phyloP scores from a whole-genome alignment of 805 yeast genomes.

The Ogataea pini region DNA sequence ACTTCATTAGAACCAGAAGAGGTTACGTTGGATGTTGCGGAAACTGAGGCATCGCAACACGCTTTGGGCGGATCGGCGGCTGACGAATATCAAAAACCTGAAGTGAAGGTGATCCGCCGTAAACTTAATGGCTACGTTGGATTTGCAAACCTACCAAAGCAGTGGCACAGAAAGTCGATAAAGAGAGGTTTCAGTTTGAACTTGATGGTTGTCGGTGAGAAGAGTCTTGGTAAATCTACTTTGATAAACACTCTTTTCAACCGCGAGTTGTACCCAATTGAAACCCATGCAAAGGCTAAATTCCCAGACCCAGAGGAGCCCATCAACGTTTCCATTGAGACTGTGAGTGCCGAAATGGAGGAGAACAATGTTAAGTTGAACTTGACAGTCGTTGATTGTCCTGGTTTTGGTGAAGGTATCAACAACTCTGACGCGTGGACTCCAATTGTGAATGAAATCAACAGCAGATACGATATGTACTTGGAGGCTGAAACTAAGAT shows the following conservation, averaged over 20 bases:
- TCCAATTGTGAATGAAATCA: constrained; percentile 89
- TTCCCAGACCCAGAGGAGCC: constrained; percentile 47
- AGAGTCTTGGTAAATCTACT: constrained; percentile 92
- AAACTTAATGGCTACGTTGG: constrained; percentile 93
- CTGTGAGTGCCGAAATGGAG: constrained; percentile 72
- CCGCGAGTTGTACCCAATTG: constrained; percentile 51
- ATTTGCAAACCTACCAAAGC: constrained; percentile 95
- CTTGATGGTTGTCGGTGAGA: constrained; percentile 86
- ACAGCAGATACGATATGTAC: constrained; percentile 80
- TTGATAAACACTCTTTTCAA: constrained; percentile 88
- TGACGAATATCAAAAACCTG: constrained; percentile 23
- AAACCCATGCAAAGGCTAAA: constrained; percentile 22
- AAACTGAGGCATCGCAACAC: constrained; percentile 3
- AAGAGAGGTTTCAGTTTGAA: constrained; percentile 89
- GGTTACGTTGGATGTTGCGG: constrained; percentile 11
- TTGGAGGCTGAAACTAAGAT: constrained; percentile 88
- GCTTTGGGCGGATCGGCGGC: constrained; percentile 9
- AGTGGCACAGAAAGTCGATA: constrained; percentile 95
- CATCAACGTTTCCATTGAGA: constrained; percentile 55
- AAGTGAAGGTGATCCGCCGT: constrained; percentile 69
- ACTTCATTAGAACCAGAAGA: constrained; percentile 13
- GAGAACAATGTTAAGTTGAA: constrained; percentile 91
- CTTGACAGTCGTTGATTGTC: constrained; percentile 82
- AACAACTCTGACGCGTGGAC: constrained; percentile 81
- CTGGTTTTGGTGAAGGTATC: constrained; percentile 91